Conservation (phyloP, 768 basidiomycete species). For the Tulasnella sp. region DNA sequence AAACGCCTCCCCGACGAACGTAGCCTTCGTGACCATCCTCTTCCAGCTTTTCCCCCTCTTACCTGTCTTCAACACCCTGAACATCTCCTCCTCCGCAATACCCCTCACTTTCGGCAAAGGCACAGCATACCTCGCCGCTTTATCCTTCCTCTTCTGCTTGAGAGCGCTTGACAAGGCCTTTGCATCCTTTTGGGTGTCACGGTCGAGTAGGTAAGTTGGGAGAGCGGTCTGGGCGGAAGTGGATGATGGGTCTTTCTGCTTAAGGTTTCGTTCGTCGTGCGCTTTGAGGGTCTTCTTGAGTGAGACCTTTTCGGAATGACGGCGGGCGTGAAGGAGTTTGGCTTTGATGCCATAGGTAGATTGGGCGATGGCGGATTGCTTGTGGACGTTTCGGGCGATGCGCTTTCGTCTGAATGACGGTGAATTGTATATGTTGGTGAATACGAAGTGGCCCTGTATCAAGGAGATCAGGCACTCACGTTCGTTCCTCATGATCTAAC, state of each 20-base stretch:
- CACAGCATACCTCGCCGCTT: conserved; percentile 95
- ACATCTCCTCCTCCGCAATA: conserved; percentile 99
- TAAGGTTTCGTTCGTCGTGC: conserved; percentile 97
- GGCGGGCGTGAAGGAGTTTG: conserved; percentile 93
- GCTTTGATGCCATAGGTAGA: conserved; percentile 95
- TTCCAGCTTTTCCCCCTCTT: conserved; percentile 99
- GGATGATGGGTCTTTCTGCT: conserved; percentile 64
- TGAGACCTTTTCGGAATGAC: conserved; percentile 95
- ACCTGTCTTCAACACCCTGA: conserved; percentile 97
- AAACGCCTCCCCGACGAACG: conserved; percentile 96
- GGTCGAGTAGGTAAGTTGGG: conserved; percentile 90
- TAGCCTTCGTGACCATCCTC: conserved; percentile 98
- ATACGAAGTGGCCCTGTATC: neutral
- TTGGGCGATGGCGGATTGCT: conserved; percentile 73
- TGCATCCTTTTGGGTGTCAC: conserved; percentile 96
- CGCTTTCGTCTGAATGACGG: conserved; percentile 60
- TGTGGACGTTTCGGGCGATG: conserved; percentile 66
- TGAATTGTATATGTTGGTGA: neutral
- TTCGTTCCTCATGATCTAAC: conserved; percentile 91
- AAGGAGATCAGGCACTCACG: conserved; percentile 41
- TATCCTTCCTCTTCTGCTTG: conserved; percentile 98
- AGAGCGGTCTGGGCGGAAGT: conserved; percentile 58
- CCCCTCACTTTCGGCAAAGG: conserved; percentile 94
- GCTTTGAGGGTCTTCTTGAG: conserved; percentile 99
- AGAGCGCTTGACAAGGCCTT: conserved; percentile 91